Percentiles rank a stretch among this genome's conserved stretches.
Conservation (phyloP, 139 green algal genomes). For the Chlorella sp. region DNA sequence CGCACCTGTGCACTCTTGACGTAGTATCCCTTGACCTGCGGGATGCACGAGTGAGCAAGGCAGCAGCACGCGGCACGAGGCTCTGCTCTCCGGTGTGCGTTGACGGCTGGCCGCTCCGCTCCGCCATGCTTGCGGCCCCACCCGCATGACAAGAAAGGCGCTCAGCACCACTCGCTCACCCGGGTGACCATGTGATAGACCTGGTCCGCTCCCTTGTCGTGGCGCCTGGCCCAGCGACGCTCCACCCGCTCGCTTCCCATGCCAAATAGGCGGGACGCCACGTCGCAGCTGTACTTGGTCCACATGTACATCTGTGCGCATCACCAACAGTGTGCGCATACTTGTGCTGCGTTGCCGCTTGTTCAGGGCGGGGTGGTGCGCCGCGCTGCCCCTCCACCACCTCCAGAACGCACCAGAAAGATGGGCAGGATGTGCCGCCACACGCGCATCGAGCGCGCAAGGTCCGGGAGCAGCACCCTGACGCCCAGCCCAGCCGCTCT, state of each 20-base stretch:
- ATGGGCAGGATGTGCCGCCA: constrained; percentile 19
- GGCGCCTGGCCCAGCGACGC: not conserved
- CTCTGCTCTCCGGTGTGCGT: too few relatives aligned
- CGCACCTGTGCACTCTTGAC: constrained; percentile 23
- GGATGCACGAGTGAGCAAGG: too few relatives aligned
- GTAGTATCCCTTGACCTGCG: constrained; percentile 12
- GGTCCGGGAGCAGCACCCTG: not conserved
- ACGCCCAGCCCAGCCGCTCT: too few relatives aligned
- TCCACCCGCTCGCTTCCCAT: not conserved
- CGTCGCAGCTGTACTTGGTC: not conserved
- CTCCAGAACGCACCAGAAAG: constrained; percentile 6
- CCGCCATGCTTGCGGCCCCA: too few relatives aligned
- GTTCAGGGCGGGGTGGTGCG: too few relatives aligned
- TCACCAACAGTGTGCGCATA: too few relatives aligned
- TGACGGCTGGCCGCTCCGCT: too few relatives aligned
- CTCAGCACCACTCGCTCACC: too few relatives aligned
- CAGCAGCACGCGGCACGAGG: too few relatives aligned
- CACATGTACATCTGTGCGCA: constrained; percentile 6
- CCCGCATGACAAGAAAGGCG: too few relatives aligned
- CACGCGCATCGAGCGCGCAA: constrained; percentile 1
- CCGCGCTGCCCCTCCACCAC: too few relatives aligned
- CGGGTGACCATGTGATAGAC: constrained; percentile 16
- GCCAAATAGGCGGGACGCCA: not conserved
- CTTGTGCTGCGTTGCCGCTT: too few relatives aligned
- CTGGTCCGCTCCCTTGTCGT: constrained; percentile 8